phyloP scores from a whole-genome alignment of 73 alveolate species.

The Effrenium voratum region DNA sequence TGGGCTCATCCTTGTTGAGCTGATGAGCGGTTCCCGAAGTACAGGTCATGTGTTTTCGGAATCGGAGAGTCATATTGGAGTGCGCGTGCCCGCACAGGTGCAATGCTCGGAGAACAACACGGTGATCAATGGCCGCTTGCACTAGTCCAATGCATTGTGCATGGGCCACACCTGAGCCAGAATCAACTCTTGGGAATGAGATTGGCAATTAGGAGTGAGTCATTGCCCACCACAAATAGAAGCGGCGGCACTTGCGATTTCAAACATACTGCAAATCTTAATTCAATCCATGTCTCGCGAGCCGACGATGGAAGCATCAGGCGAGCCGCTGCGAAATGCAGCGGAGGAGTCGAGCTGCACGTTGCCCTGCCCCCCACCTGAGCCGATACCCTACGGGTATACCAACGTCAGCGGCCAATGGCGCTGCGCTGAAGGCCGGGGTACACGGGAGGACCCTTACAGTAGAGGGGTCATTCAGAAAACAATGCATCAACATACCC shows the following conservation, averaged over 20 bases:
- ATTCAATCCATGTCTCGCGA: no score
- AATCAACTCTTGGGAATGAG: background rate
- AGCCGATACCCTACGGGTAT: slow-evolving; percentile 77
- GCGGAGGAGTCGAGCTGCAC: slow-evolving; percentile 24
- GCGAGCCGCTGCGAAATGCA: slow-evolving; percentile 33
- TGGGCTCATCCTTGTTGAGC: no score
- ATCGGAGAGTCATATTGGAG: no score
- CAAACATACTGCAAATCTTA: no score
- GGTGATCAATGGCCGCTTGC: slow-evolving; percentile 21
- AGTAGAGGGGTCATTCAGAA: no score
- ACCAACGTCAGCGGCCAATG: slow-evolving; percentile 48
- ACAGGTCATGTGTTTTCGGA: no score
- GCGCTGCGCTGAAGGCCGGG: slow-evolving; percentile 60
- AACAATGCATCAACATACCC: background rate
- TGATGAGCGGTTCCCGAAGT: no score
- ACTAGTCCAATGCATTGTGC: no score
- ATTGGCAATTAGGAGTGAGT: background rate
- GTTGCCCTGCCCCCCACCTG: slow-evolving; percentile 80
- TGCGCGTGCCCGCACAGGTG: no score
- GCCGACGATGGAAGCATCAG: no score
- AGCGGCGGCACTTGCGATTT: no score
- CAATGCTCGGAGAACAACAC: slow-evolving; percentile 69
- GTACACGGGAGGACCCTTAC: background rate
- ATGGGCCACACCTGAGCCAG: no score
- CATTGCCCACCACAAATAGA: background rate